These are phyloP conservation scores for Hyaloscypha variabilis DNA, from an alignment of 495 filamentous ascomycete genomes.

Conservation along the genomic window DNA sequence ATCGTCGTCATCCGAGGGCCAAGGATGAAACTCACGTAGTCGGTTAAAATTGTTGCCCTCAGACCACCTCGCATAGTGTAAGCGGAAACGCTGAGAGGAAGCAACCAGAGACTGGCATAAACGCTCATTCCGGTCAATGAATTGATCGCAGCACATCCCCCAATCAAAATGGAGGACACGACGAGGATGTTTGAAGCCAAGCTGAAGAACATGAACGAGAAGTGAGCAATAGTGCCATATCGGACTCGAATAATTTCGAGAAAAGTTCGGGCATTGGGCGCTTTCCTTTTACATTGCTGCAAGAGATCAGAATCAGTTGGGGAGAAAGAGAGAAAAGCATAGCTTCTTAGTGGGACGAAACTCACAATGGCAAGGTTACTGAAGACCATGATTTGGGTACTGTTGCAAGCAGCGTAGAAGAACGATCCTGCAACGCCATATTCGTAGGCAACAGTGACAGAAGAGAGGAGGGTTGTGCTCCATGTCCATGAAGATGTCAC, in stretches of 20 bases:
- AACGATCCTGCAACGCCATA: constrained; percentile 8
- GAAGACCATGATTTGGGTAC: constrained; percentile 12
- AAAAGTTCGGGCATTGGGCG: constrained; percentile 48
- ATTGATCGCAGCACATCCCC: not conserved
- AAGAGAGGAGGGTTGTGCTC: not conserved
- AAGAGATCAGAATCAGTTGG: not conserved
- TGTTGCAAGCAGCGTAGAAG: constrained; percentile 15
- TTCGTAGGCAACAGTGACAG: not conserved
- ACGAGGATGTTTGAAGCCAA: not conserved
- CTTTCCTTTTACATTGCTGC: constrained; percentile 38
- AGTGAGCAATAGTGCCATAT: constrained; percentile 39
- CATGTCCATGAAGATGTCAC: not conserved
- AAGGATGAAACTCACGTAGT: constrained; percentile 37
- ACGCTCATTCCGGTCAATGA: not conserved
- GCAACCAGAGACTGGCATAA: not conserved
- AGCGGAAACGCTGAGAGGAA: constrained; percentile 18
- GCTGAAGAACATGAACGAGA: constrained; percentile 26
- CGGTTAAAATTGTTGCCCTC: constrained; percentile 45
- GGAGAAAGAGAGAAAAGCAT: not conserved
- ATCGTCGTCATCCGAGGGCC: constrained; percentile 38
- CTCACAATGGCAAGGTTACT: constrained; percentile 6
- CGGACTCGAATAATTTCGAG: constrained; percentile 44
- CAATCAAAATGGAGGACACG: not conserved
- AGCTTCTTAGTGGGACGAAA: not conserved
- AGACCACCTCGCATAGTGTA: constrained; percentile 29